phyloP scores from a whole-genome alignment of 2,329 filamentous ascomycete species.

The Samsoniella hepiali region DNA sequence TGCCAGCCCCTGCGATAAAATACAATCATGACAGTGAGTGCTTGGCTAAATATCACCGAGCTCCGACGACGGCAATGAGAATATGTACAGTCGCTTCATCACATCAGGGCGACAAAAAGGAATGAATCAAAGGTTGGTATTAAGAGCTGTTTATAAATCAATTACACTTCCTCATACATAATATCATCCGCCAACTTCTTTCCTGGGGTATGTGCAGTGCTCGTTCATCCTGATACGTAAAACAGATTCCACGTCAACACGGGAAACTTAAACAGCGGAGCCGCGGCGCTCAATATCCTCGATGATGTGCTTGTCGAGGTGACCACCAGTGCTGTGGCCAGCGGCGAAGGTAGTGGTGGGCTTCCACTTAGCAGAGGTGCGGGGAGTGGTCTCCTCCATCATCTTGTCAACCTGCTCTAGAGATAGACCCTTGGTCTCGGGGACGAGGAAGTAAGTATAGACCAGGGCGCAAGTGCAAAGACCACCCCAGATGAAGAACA shows the following conservation, averaged over 20 bases:
- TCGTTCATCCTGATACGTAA: slow-evolving; percentile 15
- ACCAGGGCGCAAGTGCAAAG: slow-evolving; percentile 58
- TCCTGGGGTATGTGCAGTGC: slow-evolving; percentile 12
- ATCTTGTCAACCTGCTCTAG: slow-evolving; percentile 82
- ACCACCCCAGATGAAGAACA: slow-evolving; percentile 74
- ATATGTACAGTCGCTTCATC: background rate
- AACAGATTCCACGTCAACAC: background rate
- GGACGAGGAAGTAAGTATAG: slow-evolving; percentile 72
- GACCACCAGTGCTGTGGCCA: slow-evolving; percentile 39
- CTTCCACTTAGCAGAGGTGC: slow-evolving; percentile 73
- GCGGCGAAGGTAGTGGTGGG: slow-evolving; percentile 66
- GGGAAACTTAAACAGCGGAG: slow-evolving; percentile 30
- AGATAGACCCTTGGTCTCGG: slow-evolving; percentile 72
- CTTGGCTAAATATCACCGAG: no score
- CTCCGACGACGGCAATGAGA: no score
- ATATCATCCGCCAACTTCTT: slow-evolving; percentile 3
- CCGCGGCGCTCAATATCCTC: slow-evolving; percentile 31
- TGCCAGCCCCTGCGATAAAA: no score
- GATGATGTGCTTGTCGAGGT: slow-evolving; percentile 30
- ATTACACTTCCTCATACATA: background rate
- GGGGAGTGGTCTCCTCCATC: slow-evolving; percentile 80
- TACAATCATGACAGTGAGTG: no score
- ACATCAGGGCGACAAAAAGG: background rate
- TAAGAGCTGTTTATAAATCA: background rate
- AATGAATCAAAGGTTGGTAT: background rate